Evolutionary conservation across 768 basidiomycete species (phyloP).

Genomic region (Auriscalpium vulgare): DNA sequence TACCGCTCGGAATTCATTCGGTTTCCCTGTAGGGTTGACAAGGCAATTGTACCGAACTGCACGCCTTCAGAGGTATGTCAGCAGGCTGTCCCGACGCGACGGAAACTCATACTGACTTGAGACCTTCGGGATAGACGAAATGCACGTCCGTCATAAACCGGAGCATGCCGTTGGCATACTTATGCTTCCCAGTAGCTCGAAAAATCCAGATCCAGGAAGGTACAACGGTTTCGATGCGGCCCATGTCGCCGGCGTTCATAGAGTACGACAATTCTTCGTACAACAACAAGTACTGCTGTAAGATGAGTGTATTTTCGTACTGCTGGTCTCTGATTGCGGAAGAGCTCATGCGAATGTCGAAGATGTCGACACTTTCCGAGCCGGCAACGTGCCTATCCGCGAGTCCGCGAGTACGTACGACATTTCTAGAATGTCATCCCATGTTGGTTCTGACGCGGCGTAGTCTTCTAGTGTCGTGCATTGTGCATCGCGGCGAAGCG

Average conservation of each 20-base stretch:
- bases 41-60: not conserved
- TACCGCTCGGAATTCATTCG: not conserved
- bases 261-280: slow-evolving; percentile 32
- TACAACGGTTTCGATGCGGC: not conserved
- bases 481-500: slow-evolving; percentile 1
- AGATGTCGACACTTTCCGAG: not conserved
- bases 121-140: not conserved
- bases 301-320: slow-evolving; percentile 26
- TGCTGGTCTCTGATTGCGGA: slow-evolving; percentile 22
- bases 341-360: not conserved
- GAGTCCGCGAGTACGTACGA: slow-evolving; percentile 17
- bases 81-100: too few relatives aligned
- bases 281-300: slow-evolving; percentile 23
- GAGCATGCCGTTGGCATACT: not conserved
- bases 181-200: not conserved
- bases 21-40: not conserved
- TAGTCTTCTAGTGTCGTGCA: slow-evolving; percentile 21
- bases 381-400: slow-evolving; percentile 16
- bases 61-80: not conserved
- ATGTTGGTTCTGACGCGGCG: slow-evolving; percentile 23
- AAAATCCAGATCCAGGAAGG: not conserved
- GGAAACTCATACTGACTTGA: not conserved
- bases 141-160: not conserved
- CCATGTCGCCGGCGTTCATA: slow-evolving; percentile 12
- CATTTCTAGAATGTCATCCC: slow-evolving; percentile 19